These are phyloP conservation scores for Colletotrichum shisoi DNA, from an alignment of 2,329 filamentous ascomycete species.

Conservation along the genomic window DNA sequence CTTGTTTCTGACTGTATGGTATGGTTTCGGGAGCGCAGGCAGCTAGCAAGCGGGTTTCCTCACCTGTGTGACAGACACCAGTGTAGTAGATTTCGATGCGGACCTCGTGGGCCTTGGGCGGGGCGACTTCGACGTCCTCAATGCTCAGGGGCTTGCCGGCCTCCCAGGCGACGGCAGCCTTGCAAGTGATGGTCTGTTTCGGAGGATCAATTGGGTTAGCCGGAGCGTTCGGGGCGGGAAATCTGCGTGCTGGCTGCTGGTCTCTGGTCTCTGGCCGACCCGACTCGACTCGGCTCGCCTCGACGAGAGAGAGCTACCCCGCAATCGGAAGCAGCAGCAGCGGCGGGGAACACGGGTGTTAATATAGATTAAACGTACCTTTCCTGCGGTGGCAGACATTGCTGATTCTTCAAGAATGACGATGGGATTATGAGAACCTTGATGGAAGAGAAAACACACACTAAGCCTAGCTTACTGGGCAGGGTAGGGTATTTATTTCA, in stretches of 20 bases:
- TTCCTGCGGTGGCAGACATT: conserved; percentile 41
- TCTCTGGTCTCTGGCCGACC: neutral
- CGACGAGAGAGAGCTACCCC: conserved; percentile 33
- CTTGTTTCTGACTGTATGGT: no score
- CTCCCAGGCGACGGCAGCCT: conserved; percentile 98
- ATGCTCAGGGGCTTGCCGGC: conserved; percentile 87
- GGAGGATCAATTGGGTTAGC: conserved; percentile 28
- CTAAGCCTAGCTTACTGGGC: conserved; percentile 30
- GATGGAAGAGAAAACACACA: conserved; percentile 36
- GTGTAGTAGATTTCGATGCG: conserved; percentile 98
- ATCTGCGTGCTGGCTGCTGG: neutral
- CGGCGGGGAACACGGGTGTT: conserved; percentile 20
- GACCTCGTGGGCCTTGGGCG: conserved; percentile 91
- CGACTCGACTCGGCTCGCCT: neutral
- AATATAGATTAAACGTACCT: conserved; percentile 31
- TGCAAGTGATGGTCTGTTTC: conserved; percentile 86
- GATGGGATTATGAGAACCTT: conserved; percentile 38
- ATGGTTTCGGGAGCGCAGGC: conserved; percentile 27
- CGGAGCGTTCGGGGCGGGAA: neutral
- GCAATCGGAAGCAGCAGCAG: conserved; percentile 25
- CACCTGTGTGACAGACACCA: conserved; percentile 97
- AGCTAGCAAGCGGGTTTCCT: conserved; percentile 41
- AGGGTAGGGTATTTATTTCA: conserved; percentile 38
- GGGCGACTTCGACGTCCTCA: conserved; percentile 90
- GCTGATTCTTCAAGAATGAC: conserved; percentile 15